Evolutionary conservation across 164 flowering plant genomes (phyloP), one percentile per base, ranked within the genome.

Genomic region (Vitis rupestris): DNA sequence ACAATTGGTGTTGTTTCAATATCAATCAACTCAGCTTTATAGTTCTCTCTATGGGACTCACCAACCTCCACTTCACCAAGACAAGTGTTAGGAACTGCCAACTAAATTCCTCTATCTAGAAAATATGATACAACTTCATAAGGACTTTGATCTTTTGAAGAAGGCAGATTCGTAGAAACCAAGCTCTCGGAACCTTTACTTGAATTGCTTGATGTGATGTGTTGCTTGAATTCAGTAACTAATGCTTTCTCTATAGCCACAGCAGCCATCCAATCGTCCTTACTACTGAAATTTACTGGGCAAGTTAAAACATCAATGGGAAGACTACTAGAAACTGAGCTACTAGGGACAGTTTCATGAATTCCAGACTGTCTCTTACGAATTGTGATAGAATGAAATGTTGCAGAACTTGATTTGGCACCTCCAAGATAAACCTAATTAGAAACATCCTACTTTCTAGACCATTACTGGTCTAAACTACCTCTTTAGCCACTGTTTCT

Each of bases 21-120:
- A 1, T 19, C 1, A 19, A 19, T 19, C 23, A 19, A 19, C 23
- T 53, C 11, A 16, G 9, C 50, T 69, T 50, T 72, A 72, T 64
- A 61, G 52, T 72, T 68, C 65, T 54, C 74, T 29, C 31, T 52
- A 31, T 49, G 15, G 2, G 59, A n/a, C 19, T 53, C 50, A 66
- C 13, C 54, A 61, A 50, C 47, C 37, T 23, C 69, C 13, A 14
- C 66, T 19, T 74, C 70, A 59, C n/a, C 50, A 55, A 51, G 53
- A 70, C 64, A 75, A 72, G 48, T 54, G 27, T 70, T 60, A 49
- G 65, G 14, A 59, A 53, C 65, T n/a, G 12, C 29, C 17, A 50
- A 56, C 16, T 52, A 55, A n/a, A 50, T 16, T 30, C 62, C 64
- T 29, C 8, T 64, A 30, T 57, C 51, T 16, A 67, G 57, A 1